Conservation (phyloP, 2,329 filamentous ascomycete genomes). For the Zasmidium cellare region DNA sequence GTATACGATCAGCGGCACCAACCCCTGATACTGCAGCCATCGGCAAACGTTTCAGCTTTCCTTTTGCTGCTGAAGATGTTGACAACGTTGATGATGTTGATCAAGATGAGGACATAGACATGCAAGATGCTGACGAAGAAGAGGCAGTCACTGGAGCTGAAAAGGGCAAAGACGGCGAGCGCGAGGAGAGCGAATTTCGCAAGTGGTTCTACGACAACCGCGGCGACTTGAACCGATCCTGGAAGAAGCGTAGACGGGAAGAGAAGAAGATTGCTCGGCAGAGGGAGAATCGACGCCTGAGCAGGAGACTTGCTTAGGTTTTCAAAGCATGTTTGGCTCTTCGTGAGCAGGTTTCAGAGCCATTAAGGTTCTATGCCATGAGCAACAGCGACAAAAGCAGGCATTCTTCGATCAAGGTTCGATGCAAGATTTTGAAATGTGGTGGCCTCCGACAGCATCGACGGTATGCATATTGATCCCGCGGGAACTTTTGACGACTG, state of each 20-base stretch:
- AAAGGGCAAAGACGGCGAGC: constrained; percentile 10
- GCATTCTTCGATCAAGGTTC: not conserved
- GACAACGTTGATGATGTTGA: constrained; percentile 49
- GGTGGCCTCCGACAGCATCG: too few relatives aligned
- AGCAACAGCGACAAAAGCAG: not conserved
- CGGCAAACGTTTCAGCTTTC: constrained; percentile 56
- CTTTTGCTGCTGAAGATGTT: constrained; percentile 49
- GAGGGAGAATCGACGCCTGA: constrained; percentile 58
- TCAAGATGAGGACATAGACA: constrained; percentile 29
- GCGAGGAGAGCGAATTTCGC: constrained; percentile 57
- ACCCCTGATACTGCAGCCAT: constrained; percentile 91
- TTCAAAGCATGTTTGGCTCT: too few relatives aligned
- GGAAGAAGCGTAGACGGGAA: constrained; percentile 59
- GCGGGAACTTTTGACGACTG: too few relatives aligned
- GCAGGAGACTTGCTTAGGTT: constrained; percentile 30
- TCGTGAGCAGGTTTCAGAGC: not conserved
- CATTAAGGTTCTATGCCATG: not conserved
- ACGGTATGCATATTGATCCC: too few relatives aligned
- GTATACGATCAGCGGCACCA: constrained; percentile 82
- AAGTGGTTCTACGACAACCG: constrained; percentile 62
- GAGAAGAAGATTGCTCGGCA: constrained; percentile 61
- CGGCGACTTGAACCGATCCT: constrained; percentile 49
- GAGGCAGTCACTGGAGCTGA: constrained; percentile 9
- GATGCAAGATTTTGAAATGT: too few relatives aligned
- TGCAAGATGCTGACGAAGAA: constrained; percentile 30